Conservation (phyloP, 371 early-diverging fungal species). For the Apophysomyces trapeziformis region DNA sequence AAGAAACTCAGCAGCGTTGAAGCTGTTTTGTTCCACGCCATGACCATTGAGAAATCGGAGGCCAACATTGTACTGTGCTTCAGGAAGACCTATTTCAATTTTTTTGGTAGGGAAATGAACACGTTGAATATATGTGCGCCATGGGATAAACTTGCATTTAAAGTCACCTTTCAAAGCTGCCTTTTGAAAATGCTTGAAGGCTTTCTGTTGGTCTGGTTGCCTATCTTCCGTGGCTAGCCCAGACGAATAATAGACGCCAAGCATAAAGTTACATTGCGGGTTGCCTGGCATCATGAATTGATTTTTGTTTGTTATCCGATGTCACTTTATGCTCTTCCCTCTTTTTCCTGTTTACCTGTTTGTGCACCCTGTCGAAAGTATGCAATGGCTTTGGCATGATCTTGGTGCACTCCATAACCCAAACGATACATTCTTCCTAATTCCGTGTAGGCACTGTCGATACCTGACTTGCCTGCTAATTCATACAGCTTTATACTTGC, state of each 20-base stretch:
- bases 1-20: constrained; percentile 53
- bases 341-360: constrained; percentile 19
- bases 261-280: constrained; percentile 50
- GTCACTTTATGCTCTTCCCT: neutral
- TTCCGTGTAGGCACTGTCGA: constrained; percentile 44
- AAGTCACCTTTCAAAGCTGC: constrained; percentile 48
- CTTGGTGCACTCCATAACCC: constrained; percentile 53
- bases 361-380: constrained; percentile 49
- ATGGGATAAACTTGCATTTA: no score
- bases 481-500: constrained; percentile 50
- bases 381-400: constrained; percentile 43
- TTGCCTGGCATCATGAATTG: constrained; percentile 21
- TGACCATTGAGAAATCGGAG: constrained; percentile 44
- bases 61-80: constrained; percentile 57
- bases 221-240: constrained; percentile 23
- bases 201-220: constrained; percentile 45
- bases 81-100: constrained; percentile 30
- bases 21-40: constrained; percentile 40
- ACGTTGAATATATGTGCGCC: neutral
- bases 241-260: constrained; percentile 50
- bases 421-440: constrained; percentile 53
- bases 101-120: neutral
- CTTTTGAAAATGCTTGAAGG: constrained; percentile 54
- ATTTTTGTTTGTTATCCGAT: neutral
- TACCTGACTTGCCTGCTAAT: constrained; percentile 40